Evolutionary conservation across 192 early-diverging fungal species (phyloP), one percentile per base, ranked within the genome.

Genomic region (Backusella macrospora): DNA sequence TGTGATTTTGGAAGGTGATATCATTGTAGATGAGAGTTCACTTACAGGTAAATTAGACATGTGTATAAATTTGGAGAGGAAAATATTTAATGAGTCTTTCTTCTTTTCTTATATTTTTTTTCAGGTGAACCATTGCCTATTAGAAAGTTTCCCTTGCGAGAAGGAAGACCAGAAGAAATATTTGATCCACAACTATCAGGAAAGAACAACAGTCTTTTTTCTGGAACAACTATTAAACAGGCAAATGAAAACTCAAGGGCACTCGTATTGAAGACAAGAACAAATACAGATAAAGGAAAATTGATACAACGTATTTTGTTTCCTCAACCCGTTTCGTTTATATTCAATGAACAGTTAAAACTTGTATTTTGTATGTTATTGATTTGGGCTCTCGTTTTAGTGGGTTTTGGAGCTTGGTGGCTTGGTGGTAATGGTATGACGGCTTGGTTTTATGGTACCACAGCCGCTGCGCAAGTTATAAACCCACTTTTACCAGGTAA

Each of bases 331-430:
- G 80, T 92, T 68, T 86, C 88, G 1, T 93, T 93, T 76, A 83
- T 92, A 16, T 93, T 93, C 73, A 76, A 85, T 73, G 92, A 93
- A 81, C 90, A 93, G 64, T 80, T 93, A 49, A 89, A 89, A 49
- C 76, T 93, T 8, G 92, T 92, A 1, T 74, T 87, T 44, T 68
- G 39, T 62, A 81, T 87, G 16, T 71, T 87, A 5, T 18, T 84
- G 1, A 62, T 80, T 4, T 85, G 81, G 65, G 80, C 79, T 0
- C 18, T 85, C 1, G 62, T 86, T 23, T 65, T 86, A 49, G 67
- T 86, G 68, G 81, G 38, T 23, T 71, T 86, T 69, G 84, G 81
- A 0, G 65, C 78, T 5, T 84, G 68, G 62, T 77, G 85, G 68
- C 73, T 84, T 72, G 75, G 80, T 55, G 78, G 81, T 44, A 80